phyloP scores from a whole-genome alignment of 169 alveolate species.

The Eimeria praecox region DNA sequence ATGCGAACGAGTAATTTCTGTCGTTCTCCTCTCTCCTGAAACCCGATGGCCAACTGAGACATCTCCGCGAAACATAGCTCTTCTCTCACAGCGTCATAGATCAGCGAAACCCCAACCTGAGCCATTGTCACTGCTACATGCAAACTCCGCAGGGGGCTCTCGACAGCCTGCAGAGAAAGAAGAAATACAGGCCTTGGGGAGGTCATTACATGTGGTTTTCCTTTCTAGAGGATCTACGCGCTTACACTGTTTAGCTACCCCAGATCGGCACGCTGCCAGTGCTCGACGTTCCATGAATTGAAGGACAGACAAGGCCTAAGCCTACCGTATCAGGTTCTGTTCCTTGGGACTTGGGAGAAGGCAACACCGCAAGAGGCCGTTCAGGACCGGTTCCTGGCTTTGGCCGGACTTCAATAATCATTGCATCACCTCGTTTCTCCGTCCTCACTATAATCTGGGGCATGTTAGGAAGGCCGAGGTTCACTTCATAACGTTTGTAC shows the following conservation, averaged over 20 bases:
- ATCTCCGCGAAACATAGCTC: slow-evolving; percentile 91
- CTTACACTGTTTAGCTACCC: not conserved
- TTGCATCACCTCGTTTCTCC: slow-evolving; percentile 87
- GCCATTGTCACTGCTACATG: slow-evolving; percentile 72
- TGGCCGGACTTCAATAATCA: slow-evolving; percentile 81
- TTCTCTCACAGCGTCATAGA: slow-evolving; percentile 89
- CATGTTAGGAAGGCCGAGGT: slow-evolving; percentile 75
- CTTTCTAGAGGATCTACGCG: not conserved
- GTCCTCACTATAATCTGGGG: slow-evolving; percentile 81
- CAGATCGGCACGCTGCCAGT: not conserved
- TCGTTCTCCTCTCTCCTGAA: slow-evolving; percentile 89
- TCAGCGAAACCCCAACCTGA: slow-evolving; percentile 90
- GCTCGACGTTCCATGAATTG: not conserved
- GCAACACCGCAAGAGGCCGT: slow-evolving; percentile 10
- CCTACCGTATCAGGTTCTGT: slow-evolving; percentile 30
- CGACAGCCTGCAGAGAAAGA: slow-evolving; percentile 29
- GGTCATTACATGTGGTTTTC: not conserved
- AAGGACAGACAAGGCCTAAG: not conserved
- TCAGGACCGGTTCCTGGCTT: slow-evolving; percentile 80
- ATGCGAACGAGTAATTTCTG: slow-evolving; percentile 89
- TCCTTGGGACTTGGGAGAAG: slow-evolving; percentile 19
- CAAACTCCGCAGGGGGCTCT: slow-evolving; percentile 70
- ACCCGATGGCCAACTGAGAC: slow-evolving; percentile 87
- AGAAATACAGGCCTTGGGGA: not conserved
- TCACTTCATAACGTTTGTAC: slow-evolving; percentile 80